These are phyloP conservation scores for Pseudofabraea citricarpa DNA, from an alignment of 2,329 filamentous ascomycete species.

Conservation along the genomic window DNA sequence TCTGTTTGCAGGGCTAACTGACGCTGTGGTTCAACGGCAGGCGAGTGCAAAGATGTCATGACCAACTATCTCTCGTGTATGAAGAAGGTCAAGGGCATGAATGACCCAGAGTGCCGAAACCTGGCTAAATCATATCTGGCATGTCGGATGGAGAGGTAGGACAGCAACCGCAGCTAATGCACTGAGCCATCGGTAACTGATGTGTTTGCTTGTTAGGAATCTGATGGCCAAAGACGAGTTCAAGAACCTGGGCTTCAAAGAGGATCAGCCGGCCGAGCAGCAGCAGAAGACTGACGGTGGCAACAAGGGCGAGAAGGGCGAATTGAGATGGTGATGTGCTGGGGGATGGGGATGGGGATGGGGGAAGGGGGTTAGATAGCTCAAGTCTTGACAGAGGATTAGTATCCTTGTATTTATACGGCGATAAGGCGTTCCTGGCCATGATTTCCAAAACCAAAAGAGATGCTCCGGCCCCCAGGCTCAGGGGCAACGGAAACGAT, in stretches of 20 bases:
- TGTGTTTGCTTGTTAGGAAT: conserved; percentile 51
- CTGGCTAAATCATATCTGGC: conserved; percentile 84
- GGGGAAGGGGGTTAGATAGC: too few species aligned
- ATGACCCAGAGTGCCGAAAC: conserved; percentile 78
- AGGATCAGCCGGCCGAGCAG: conserved; percentile 21
- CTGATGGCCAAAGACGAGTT: conserved; percentile 96
- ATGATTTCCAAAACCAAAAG: too few species aligned
- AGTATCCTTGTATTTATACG: neutral
- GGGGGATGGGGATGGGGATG: too few species aligned
- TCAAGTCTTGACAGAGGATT: too few species aligned
- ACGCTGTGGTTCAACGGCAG: conserved; percentile 39
- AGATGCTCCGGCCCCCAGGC: too few species aligned
- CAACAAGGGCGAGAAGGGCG: conserved; percentile 19
- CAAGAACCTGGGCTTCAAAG: conserved; percentile 78
- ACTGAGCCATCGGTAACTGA: too few species aligned
- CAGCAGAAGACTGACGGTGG: conserved; percentile 9
- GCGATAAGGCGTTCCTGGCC: neutral
- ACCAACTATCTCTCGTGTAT: conserved; percentile 80
- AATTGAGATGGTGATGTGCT: conserved; percentile 21
- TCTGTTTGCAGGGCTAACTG: too few species aligned
- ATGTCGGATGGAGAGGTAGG: conserved; percentile 92
- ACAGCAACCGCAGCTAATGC: neutral
- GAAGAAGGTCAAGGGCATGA: conserved; percentile 76
- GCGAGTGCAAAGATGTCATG: conserved; percentile 92
- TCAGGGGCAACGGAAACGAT: too few species aligned